Evolutionary conservation across 1,284 basidiomycete species (phyloP), one percentile per base, ranked within the genome.

Genomic region (Anthracocystis setariae): DNA sequence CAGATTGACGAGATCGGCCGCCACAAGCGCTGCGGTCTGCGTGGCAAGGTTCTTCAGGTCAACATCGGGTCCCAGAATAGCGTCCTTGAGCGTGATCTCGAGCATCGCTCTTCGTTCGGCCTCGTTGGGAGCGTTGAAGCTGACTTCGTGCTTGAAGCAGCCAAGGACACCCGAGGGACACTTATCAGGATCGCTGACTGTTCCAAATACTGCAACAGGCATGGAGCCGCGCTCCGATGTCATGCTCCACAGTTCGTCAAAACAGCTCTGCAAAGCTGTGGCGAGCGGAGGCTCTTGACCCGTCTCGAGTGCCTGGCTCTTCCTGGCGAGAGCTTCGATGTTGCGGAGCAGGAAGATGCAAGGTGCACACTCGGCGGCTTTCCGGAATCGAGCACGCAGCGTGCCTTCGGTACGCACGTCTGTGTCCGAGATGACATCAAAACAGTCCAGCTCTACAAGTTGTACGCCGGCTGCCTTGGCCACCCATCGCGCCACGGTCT

Each of bases 1-100:
- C 1, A 98, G 86, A 70, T 91, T 88, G 12, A 86, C 86, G 5
- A 98, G 86, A 83, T 98, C 95, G 12, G 87, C 88, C 1, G 93
- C 92, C 35, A 94, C 89, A 10, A 99, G 86, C 1, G 94, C 94
- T 8, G 96, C 96, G 2, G 94, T 96, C 82, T 96, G 92, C 4
- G 89, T 88, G 3, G 96, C 93, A 5, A 98, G 81, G 15, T 85
- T 84, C 44, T 85, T 84, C 24, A 94, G 72, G 12, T 90, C 90
- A 0, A 96, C 90, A 83, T 98, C 96, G 0, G 90, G 88, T 0
- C 90, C 88, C 24, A 95, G 79, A 0, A 81, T 66, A 25, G 84
- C 82, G 5, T 84, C 83, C 1, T 80, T 65, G 5, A 92, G 83
- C 15, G 89, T 70, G 7, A 85, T 85, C 5, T 84, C 70, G 17